Evolutionary conservation across 192 early-diverging fungal species (phyloP).

Genomic region (Backusella sp.): DNA sequence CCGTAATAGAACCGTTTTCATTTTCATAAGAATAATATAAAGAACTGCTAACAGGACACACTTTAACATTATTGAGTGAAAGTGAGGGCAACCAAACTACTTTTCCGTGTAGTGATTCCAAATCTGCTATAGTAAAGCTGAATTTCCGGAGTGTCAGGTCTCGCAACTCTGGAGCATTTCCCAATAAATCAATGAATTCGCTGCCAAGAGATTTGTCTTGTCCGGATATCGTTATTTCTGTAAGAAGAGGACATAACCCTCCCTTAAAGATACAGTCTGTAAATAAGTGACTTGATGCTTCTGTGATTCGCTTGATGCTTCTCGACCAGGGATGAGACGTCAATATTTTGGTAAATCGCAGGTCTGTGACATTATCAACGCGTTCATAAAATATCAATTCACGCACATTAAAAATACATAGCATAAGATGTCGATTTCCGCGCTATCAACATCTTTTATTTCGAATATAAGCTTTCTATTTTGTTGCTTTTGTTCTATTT

Average conservation of each 20-base stretch:
- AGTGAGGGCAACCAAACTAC: background rate
- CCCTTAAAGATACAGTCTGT: background rate
- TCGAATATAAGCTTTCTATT: background rate
- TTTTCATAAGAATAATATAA: background rate
- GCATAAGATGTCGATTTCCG: background rate
- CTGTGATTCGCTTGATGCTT: background rate
- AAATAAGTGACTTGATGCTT: background rate
- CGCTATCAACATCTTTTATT: background rate
- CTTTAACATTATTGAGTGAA: background rate
- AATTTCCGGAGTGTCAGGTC: background rate
- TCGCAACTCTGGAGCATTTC: background rate
- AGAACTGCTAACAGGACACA: background rate
- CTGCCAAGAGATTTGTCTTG: too few species aligned
- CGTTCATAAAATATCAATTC: background rate
- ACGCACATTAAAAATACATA: background rate
- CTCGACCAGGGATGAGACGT: background rate
- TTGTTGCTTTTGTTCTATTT: background rate
- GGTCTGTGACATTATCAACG: background rate
- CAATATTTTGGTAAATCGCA: background rate
- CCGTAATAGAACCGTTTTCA: background rate
- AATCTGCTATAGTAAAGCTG: background rate
- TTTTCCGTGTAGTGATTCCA: background rate
- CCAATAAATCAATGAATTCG: background rate
- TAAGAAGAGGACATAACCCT: background rate
- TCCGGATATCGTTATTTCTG: background rate